phyloP scores from a whole-genome alignment of 140 eudicot species.

The Cichorium intybus region DNA sequence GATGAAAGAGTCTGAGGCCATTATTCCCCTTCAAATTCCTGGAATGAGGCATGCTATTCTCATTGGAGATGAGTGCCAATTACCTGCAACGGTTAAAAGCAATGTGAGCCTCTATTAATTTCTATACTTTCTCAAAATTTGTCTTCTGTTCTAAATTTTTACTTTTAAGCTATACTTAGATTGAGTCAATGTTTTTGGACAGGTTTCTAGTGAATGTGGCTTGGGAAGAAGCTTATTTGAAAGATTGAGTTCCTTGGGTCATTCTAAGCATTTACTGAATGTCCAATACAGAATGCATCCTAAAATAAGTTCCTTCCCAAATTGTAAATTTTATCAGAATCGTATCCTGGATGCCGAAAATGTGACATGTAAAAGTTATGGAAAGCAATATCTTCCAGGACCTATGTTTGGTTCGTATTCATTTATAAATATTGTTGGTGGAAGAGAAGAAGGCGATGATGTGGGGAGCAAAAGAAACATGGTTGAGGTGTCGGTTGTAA shows the following conservation, averaged over 20 bases:
- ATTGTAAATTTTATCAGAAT: conserved; percentile 41
- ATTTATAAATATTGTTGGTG: conserved; percentile 60
- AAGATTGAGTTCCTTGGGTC: conserved; percentile 53
- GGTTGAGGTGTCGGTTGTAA: conserved; percentile 64
- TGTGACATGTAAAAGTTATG: conserved; percentile 40
- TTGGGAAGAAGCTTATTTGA: conserved; percentile 76
- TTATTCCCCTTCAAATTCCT: conserved; percentile 56
- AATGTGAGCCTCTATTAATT: conserved; percentile 28
- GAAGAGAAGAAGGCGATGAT: conserved; percentile 58
- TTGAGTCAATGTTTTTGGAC: conserved; percentile 12
- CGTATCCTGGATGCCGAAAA: conserved; percentile 48
- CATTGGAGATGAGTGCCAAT: conserved; percentile 72
- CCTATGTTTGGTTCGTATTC: conserved; percentile 75
- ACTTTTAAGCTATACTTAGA: background rate
- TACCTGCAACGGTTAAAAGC: conserved; percentile 72
- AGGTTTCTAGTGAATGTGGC: conserved; percentile 52
- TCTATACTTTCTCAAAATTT: background rate
- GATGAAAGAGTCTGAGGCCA: conserved; percentile 64
- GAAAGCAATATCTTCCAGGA: conserved; percentile 42
- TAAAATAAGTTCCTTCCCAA: conserved; percentile 65
- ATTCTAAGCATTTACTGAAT: conserved; percentile 58
- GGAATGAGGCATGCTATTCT: conserved; percentile 61
- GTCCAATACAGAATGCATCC: conserved; percentile 92
- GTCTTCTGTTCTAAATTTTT: background rate
- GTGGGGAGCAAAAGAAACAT: conserved; percentile 50